phyloP scores from a whole-genome alignment of 108 stramenopile species.

The Bacterosira constricta region DNA sequence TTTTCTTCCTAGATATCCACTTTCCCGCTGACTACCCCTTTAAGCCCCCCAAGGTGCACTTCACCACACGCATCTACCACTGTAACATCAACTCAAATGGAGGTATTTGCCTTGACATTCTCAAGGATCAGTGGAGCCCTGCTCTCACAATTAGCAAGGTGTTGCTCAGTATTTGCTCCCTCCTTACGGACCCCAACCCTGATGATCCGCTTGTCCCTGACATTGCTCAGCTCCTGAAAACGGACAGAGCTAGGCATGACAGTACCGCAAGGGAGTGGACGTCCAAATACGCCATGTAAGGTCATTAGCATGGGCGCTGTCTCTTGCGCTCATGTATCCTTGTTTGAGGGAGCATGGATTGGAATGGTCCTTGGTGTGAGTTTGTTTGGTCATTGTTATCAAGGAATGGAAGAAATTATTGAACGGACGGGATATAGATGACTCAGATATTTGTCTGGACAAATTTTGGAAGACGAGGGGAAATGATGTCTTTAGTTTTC shows the following conservation, averaged over 20 bases:
- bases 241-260: constrained; percentile 88
- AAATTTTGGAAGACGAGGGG: too few relatives aligned
- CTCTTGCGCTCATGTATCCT: too few relatives aligned
- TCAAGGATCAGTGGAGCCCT: constrained; percentile 99
- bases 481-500: too few relatives aligned
- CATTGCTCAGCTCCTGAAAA: constrained; percentile 93
- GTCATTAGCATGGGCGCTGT: too few relatives aligned
- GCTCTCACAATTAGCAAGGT: constrained; percentile 99
- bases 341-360: too few relatives aligned
- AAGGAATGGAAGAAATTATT: too few relatives aligned
- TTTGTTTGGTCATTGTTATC: too few relatives aligned
- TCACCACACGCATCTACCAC: constrained; percentile 97
- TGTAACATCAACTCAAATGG: constrained; percentile 99
- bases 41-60: constrained; percentile 97
- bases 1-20: constrained; percentile 97
- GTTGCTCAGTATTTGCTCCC: constrained; percentile 97
- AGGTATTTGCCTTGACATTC: constrained; percentile 98
- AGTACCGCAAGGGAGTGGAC: constrained; percentile 95
- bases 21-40: constrained; percentile 98
- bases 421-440: too few relatives aligned
- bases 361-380: too few relatives aligned
- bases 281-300: constrained; percentile 94
- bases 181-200: constrained; percentile 98
- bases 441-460: too few relatives aligned
- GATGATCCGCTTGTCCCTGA: constrained; percentile 99